These are phyloP conservation scores for Penicillium sp. DNA, from an alignment of 2,329 filamentous ascomycete species.

Conservation along the genomic window DNA sequence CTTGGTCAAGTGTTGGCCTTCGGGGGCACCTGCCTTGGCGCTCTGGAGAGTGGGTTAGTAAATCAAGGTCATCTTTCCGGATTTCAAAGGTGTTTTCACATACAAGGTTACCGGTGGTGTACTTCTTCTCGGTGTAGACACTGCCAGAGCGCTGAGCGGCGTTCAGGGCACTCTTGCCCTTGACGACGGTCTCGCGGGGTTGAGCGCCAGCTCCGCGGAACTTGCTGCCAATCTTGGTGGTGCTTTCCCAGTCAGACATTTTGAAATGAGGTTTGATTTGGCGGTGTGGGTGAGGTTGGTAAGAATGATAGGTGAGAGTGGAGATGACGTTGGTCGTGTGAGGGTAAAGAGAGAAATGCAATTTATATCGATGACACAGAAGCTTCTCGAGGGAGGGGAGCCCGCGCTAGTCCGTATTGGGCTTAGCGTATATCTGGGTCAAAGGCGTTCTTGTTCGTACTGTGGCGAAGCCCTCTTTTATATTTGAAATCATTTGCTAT, in stretches of 20 bases:
- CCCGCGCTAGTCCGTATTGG: conserved; percentile 21
- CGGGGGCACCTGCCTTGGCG: conserved; percentile 49
- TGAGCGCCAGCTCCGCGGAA: conserved; percentile 59
- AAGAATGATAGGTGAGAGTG: conserved; percentile 2
- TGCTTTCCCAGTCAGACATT: conserved; percentile 80
- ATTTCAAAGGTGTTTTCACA: background rate
- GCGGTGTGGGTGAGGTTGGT: conserved; percentile 1
- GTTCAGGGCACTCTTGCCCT: conserved; percentile 80
- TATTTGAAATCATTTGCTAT: background rate
- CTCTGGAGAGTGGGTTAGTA: conserved; percentile 36
- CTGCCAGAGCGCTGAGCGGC: conserved; percentile 79
- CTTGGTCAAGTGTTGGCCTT: conserved; percentile 95
- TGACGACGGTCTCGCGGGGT: conserved; percentile 81
- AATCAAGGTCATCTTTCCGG: background rate
- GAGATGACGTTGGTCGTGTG: conserved; percentile 30
- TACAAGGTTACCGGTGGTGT: conserved; percentile 72
- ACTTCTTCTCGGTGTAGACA: conserved; percentile 93
- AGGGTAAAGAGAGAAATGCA: conserved; percentile 25
- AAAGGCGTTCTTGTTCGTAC: background rate
- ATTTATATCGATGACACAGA: conserved; percentile 40
- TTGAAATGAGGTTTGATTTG: conserved; percentile 17
- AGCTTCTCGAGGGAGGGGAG: conserved; percentile 36
- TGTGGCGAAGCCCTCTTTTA: background rate
- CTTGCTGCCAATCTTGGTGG: conserved; percentile 93
- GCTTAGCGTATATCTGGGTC: conserved; percentile 12